Evolutionary conservation across 2,329 filamentous ascomycete genomes (phyloP), one percentile per base, ranked within the genome.

Genomic region (Aureobasidium musti): DNA sequence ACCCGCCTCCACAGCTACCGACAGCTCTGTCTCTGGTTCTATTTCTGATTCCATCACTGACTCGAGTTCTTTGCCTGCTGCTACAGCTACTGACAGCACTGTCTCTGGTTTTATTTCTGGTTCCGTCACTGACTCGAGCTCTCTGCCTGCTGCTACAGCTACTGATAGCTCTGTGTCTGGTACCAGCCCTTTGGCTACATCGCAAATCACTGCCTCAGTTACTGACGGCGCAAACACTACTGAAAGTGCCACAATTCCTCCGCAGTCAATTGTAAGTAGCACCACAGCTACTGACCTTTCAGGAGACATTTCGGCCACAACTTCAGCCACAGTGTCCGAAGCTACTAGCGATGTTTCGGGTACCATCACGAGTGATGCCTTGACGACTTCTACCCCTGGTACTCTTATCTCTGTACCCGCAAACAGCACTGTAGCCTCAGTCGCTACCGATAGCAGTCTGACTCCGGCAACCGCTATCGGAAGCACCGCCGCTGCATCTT

Each of bases 31-130:
- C 37, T 50, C 65, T 52, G 33, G n/a, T n/a, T n/a, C n/a, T n/a
- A n/a, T 54, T 6, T 28, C 66, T 52, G 66, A 28, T 41, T 56
- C 57, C n/a, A 35, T 63, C 21, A 63, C 65, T 17, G 57, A 59
- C 23, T 63, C 57, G 3, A 41, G 59, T 23, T 37, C 45, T 37
- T 23, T 59, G 14, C 39, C 50, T 5, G 30, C 54, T 10, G 60
- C 26, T 11, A 66, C 63, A 33, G 45, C 43, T 21, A 61, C 41
- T 26, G 63, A 50, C n/a, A 60, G 35, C 23, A 21, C 56, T 10
- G 21, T 7, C 37, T 50, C 65, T 52, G 30, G 30, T n/a, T n/a
- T n/a, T n/a, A n/a, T n/a, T n/a, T n/a, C n/a, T n/a, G n/a, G n/a
- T n/a, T n/a, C n/a, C n/a, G n/a, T n/a, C n/a, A n/a, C n/a, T n/a